Percentiles rank a stretch among this genome's conserved stretches.
phyloP scores from a whole-genome alignment of 2,329 filamentous ascomycete species.

The Pseudopithomyces maydicus region DNA sequence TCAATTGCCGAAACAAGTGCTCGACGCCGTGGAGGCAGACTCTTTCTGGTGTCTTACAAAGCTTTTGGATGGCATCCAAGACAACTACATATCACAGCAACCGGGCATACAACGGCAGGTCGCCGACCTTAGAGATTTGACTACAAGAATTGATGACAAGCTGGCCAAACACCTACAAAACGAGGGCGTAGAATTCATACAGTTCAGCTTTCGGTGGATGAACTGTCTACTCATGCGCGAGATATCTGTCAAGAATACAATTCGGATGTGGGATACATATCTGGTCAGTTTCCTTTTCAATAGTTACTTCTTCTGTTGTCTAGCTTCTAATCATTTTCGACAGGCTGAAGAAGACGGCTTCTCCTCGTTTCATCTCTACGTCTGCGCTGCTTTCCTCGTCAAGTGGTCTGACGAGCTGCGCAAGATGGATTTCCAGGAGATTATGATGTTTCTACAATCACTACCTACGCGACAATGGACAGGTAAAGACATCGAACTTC shows the following conservation, averaged over 20 bases:
- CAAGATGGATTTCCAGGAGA: slow-evolving; percentile 97
- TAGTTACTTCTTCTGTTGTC: background rate
- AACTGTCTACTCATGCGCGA: slow-evolving; percentile 98
- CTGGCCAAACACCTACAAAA: slow-evolving; percentile 87
- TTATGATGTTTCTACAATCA: slow-evolving; percentile 99
- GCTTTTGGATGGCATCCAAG: slow-evolving; percentile 96
- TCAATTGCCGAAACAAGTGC: slow-evolving; percentile 83
- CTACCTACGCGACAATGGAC: slow-evolving; percentile 93
- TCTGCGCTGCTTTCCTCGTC: slow-evolving; percentile 95
- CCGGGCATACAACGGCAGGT: slow-evolving; percentile 97
- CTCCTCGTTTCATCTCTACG: slow-evolving; percentile 96
- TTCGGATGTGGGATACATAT: slow-evolving; percentile 99
- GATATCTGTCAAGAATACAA: slow-evolving; percentile 93
- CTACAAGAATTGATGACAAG: slow-evolving; percentile 81
- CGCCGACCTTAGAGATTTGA: slow-evolving; percentile 83
- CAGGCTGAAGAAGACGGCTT: slow-evolving; percentile 98
- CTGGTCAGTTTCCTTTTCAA: slow-evolving; percentile 66
- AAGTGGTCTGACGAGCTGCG: slow-evolving; percentile 96
- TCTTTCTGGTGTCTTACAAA: slow-evolving; percentile 99
- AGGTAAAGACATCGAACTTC: slow-evolving; percentile 95
- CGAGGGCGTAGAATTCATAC: slow-evolving; percentile 96
- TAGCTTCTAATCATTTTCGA: slow-evolving; percentile 15
- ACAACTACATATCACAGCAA: slow-evolving; percentile 98
- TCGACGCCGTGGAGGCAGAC: slow-evolving; percentile 97
- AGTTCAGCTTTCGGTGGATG: slow-evolving; percentile 99